Evolutionary conservation across 208 protist genomes (phyloP), one percentile per base, ranked within the genome.

Genomic region (Leishmania major): DNA sequence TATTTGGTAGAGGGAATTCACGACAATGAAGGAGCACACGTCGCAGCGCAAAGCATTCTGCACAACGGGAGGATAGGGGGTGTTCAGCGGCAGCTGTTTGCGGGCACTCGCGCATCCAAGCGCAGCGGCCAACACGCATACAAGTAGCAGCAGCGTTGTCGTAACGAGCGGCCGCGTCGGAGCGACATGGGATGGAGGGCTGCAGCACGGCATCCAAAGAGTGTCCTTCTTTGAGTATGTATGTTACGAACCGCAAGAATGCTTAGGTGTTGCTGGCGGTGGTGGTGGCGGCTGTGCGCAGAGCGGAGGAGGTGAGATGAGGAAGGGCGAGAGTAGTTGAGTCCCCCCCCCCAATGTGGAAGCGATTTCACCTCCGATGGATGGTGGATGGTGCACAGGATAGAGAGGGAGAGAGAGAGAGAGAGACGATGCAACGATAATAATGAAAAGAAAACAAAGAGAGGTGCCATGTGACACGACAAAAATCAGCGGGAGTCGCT

Each of bases 41-140:
- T 92, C 90, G 77, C 94, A 97, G 17, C 77, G 66, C 17, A 95
- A 77, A 7, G 81, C 87, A 49, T 94, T 86, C 43, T 85, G 75
- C 40, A 95, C 88, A 2, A 88, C 80, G 15, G 89, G 43, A 7
- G 89, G 86, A 69, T 90, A 94, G 28, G 87, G 80, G 13, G 75
- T 37, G 77, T 91, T 79, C 35, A 94, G n/a, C 22, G 90, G 90
- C 17, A 94, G 82, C 77, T 95, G 87, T 75, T 95, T 88, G 70
- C 55, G 75, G 22, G 73, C 78, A 77, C 25, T 69, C 66, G 35
- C 74, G n/a, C 51, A 8, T 6, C 31, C 31, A 1, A 59, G 22
- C 13, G 11, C 55, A 5, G 49, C 8, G 40, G 3, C 40, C 37
- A 49, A 22, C 43, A 83, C 1, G 31, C 73, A 77, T 31, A 85